A percentile compares a stretch with the other conserved stretches of the same genome.
These are phyloP conservation scores for Colletotrichum sp. DNA, from an alignment of 2,329 filamentous ascomycete genomes.

Conservation along the genomic window DNA sequence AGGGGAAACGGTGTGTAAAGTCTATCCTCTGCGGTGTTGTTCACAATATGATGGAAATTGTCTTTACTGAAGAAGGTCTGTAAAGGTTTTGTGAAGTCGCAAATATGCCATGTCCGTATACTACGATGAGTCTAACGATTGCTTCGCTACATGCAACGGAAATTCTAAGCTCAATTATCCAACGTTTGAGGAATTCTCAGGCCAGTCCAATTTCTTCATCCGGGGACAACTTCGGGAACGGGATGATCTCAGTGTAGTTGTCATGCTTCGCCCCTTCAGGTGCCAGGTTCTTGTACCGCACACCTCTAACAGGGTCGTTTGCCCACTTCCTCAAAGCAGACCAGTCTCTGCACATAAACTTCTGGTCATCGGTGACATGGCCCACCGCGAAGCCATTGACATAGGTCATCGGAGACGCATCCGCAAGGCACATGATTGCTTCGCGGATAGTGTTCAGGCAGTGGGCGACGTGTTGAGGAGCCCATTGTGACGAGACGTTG, in stretches of 20 bases:
- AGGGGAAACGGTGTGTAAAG: neutral
- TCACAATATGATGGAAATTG: neutral
- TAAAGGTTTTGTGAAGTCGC: neutral
- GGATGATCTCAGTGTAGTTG: slow-evolving; percentile 2
- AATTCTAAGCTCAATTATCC: neutral
- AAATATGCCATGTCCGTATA: neutral
- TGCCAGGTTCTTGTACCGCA: slow-evolving; percentile 1
- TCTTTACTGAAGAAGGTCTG: too few species aligned
- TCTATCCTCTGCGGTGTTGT: neutral
- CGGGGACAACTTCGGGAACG: neutral
- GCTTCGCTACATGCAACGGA: neutral
- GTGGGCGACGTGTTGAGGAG: neutral
- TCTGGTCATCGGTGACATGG: slow-evolving; percentile 3
- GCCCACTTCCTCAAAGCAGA: slow-evolving; percentile 1
- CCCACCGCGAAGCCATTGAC: slow-evolving; percentile 2
- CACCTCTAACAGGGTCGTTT: neutral
- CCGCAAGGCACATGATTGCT: slow-evolving; percentile 6
- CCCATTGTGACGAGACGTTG: slow-evolving; percentile 4
- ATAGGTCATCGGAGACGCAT: slow-evolving; percentile 7
- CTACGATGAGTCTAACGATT: neutral
- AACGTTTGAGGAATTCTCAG: neutral
- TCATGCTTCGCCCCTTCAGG: neutral
- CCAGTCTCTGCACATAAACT: slow-evolving; percentile 11
- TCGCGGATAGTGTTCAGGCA: slow-evolving; percentile 1
- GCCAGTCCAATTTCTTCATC: neutral